Percentiles rank a stretch among this genome's conserved stretches.
Conservation (phyloP, 2,329 filamentous ascomycete genomes). For the Fusarium tuaranense region DNA sequence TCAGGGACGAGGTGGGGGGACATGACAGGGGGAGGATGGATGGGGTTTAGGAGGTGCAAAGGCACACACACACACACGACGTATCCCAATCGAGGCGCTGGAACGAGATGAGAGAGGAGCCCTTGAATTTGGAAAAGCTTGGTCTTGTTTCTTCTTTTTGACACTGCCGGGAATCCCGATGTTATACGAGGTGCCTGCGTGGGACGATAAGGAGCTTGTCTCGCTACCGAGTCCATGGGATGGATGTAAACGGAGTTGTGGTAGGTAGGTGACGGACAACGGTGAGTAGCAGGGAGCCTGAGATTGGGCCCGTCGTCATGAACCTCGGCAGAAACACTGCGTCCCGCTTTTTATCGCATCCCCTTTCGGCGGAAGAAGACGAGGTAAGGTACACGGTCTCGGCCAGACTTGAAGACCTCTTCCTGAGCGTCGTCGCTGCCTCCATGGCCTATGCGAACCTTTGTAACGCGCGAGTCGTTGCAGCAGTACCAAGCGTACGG, state of each 20-base stretch:
- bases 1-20: background rate
- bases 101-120: background rate
- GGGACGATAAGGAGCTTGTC: background rate
- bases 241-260: background rate
- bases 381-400: constrained; percentile 59
- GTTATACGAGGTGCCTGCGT: background rate
- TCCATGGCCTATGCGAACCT: constrained; percentile 56
- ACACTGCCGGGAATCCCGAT: constrained; percentile 3
- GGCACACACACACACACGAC: background rate
- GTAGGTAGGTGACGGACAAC: background rate
- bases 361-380: constrained; percentile 59
- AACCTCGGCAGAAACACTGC: background rate
- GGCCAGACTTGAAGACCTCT: constrained; percentile 53
- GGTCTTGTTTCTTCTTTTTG: background rate
- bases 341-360: constrained; percentile 28
- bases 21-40: background rate
- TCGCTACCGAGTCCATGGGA: constrained; percentile 1
- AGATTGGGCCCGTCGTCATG: background rate
- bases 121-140: background rate
- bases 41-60: background rate
- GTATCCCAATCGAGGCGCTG: background rate
- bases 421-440: constrained; percentile 50
- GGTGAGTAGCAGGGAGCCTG: background rate
- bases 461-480: constrained; percentile 58
- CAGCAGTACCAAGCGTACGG: constrained; percentile 61